Evolutionary conservation across 73 alveolate species (phyloP), one percentile per base, ranked within the genome.

Genomic region (Tetrahymena thermophila): DNA sequence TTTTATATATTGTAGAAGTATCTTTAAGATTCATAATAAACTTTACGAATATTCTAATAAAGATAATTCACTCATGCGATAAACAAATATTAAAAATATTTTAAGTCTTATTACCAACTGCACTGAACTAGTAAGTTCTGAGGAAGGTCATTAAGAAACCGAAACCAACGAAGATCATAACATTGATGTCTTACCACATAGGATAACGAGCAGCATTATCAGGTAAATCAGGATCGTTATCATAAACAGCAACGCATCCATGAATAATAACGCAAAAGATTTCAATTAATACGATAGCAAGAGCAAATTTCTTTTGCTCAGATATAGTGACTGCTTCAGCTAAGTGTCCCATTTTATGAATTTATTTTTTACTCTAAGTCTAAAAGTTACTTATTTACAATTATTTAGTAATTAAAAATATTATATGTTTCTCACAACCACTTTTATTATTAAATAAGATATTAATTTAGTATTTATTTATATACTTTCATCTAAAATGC

Each of bases 101-200:
- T 71, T 3, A 71, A 71, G 23, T 7, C 89, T 71, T 71, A 71
- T 71, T 71, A 71, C 89, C 89, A 71, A 71, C 89, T 19, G 89
- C 89, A 31, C 89, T 71, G 89, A 71, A 97, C 14, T 96, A 96
- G 96, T 97, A 55, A 44, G 44, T 85, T 43, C 96, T 94, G 10
- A 97, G 95, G 94, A 97, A 97, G 55, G 95, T 96, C 98, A 96
- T 96, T 85, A 97, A 95, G 94, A 98, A 96, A 35, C 99, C 99
- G 95, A 98, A 98, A 11, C 99, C 99, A 40, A 98, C 97, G 85
- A 97, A 98, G 96, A 98, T 97, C 98, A 98, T 97, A 57, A 97
- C 97, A 94, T 97, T 98, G 56, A 97, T 96, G 96, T 97, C 99
- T 93, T 97, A 96, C 94, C 97, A 97, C 95, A 95, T 43, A 17